Evolutionary conservation across 805 yeast species (phyloP).

Genomic region (Saturnispora saitoi): DNA sequence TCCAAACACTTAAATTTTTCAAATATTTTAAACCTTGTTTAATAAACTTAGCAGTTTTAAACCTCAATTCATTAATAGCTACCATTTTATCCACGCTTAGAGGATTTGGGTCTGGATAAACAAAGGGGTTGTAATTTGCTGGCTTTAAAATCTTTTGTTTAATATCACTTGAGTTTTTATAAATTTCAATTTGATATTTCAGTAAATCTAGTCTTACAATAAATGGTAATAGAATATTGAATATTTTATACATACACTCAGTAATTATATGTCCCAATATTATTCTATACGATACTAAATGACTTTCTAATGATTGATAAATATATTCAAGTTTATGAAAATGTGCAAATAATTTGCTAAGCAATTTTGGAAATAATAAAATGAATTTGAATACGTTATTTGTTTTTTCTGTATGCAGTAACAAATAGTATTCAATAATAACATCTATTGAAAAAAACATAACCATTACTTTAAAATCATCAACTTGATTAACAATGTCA

Average conservation of each 20-base stretch:
- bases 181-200: slow-evolving; percentile 6
- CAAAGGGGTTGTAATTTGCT: slow-evolving; percentile 5
- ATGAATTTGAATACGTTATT: slow-evolving; percentile 2
- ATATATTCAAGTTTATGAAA: background rate
- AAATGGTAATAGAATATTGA: slow-evolving; percentile 3
- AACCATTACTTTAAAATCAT: slow-evolving; percentile 5
- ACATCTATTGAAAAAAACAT: slow-evolving; percentile 5
- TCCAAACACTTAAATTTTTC: slow-evolving; percentile 6
- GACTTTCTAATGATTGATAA: background rate
- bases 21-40: slow-evolving; percentile 4
- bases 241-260: slow-evolving; percentile 2
- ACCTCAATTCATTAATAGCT: background rate
- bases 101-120: slow-evolving; percentile 8
- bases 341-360: background rate
- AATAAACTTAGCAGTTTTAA: background rate
- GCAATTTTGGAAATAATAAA: background rate
- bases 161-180: background rate
- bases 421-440: slow-evolving; percentile 13
- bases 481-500: slow-evolving; percentile 5
- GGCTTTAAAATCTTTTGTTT: slow-evolving; percentile 4
- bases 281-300: background rate
- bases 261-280: slow-evolving; percentile 3
- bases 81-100: slow-evolving; percentile 1
- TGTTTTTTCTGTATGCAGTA: slow-evolving; percentile 15
- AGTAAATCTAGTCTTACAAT: slow-evolving; percentile 8